Percentiles rank a stretch among this genome's conserved stretches.
Conservation (phyloP, 1,284 basidiomycete species). For the Tilletiopsis washingtonensis region DNA sequence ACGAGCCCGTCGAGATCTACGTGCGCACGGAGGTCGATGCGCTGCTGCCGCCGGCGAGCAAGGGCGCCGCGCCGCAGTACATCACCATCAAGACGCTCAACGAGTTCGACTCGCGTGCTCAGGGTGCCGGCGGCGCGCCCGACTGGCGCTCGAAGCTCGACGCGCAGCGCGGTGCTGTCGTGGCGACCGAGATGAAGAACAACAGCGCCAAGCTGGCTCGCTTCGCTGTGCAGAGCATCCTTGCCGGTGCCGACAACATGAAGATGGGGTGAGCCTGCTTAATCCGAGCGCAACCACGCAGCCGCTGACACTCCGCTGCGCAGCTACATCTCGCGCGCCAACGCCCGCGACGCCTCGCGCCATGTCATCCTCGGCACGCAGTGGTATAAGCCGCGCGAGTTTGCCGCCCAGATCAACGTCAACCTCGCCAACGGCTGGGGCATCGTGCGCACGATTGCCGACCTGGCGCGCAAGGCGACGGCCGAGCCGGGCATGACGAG, state of each 20-base stretch:
- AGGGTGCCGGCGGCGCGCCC: slow-evolving; percentile 82
- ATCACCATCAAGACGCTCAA: slow-evolving; percentile 86
- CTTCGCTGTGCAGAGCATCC: slow-evolving; percentile 90
- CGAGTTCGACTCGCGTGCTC: slow-evolving; percentile 88
- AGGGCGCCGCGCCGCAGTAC: slow-evolving; percentile 49
- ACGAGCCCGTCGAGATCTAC: slow-evolving; percentile 67
- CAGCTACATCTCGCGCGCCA: slow-evolving; percentile 74
- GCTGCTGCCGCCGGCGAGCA: slow-evolving; percentile 52
- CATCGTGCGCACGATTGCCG: slow-evolving; percentile 59
- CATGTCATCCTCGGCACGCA: slow-evolving; percentile 93
- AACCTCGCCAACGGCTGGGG: slow-evolving; percentile 96
- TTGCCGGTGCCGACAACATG: slow-evolving; percentile 92
- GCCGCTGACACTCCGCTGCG: background rate
- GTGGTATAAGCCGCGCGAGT: slow-evolving; percentile 87
- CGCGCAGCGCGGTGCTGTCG: slow-evolving; percentile 91
- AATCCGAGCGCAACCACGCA: background rate
- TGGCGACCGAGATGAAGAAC: slow-evolving; percentile 99
- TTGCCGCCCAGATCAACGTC: slow-evolving; percentile 90
- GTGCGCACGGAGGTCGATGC: slow-evolving; percentile 96
- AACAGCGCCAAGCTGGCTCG: slow-evolving; percentile 96
- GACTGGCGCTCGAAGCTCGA: slow-evolving; percentile 97
- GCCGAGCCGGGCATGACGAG: slow-evolving; percentile 5
- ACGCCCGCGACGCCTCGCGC: slow-evolving; percentile 85
- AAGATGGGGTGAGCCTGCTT: slow-evolving; percentile 67
- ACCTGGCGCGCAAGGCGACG: slow-evolving; percentile 33